Evolutionary conservation across 192 early-diverging fungal species (phyloP).

Genomic region (Backusella luteola): DNA sequence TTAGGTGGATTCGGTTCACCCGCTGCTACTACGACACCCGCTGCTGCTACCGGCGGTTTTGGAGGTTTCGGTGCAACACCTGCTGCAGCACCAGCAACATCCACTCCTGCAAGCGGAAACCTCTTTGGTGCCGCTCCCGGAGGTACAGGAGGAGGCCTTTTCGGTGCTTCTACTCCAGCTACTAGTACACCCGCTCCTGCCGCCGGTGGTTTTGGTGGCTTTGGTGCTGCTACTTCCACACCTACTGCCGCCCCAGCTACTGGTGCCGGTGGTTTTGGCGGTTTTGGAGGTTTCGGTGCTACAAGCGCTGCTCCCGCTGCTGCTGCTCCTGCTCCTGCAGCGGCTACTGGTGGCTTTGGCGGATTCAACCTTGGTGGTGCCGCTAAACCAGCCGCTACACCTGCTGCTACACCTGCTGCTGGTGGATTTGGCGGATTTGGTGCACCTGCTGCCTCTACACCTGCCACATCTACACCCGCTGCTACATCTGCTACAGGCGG

Average conservation of each 20-base stretch:
- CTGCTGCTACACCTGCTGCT: conserved; percentile 13
- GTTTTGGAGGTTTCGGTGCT: conserved; percentile 12
- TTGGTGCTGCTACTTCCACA: conserved; percentile 26
- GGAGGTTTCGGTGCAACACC: background rate
- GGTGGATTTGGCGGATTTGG: conserved; percentile 24
- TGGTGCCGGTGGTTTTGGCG: conserved; percentile 6
- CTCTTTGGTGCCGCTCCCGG: conserved; percentile 20
- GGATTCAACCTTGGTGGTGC: conserved; percentile 2
- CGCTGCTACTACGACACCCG: background rate
- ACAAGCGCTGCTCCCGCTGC: background rate
- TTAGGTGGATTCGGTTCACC: background rate
- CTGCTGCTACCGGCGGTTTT: background rate
- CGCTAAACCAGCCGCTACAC: background rate
- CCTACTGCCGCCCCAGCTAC: conserved; percentile 23
- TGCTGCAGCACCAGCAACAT: background rate
- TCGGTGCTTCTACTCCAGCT: conserved; percentile 17
- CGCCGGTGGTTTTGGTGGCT: conserved; percentile 6
- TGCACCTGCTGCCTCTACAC: background rate
- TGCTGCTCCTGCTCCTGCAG: conserved; percentile 5
- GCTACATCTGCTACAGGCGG: conserved; percentile 19
- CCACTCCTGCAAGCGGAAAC: background rate
- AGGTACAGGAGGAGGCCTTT: background rate
- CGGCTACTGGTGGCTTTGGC: conserved; percentile 10
- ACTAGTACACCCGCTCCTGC: conserved; percentile 19
- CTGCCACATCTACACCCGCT: conserved; percentile 10